Base-by-base conservation (phyloP, 2,329 filamentous ascomycete genomes). In the Leptographium lundbergii region DNA sequence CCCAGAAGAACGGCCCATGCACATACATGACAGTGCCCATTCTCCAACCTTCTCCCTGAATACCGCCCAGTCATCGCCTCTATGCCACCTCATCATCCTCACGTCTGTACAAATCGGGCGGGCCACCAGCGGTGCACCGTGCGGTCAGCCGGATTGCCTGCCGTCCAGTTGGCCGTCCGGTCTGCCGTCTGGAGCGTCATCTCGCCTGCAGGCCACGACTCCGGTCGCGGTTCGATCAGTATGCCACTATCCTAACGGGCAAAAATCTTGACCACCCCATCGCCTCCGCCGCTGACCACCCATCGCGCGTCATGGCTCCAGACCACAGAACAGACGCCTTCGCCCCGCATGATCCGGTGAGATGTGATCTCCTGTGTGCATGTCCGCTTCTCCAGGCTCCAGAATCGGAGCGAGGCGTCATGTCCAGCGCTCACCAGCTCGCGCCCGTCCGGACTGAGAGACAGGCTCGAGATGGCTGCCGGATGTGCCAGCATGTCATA, bases 401-500 rank as follows among this genome's bases (percentile, higher is more conserved):
- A 99, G 80, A 99, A 96, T 32, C 94, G 87, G 59, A 99, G 83
- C 59, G 89, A 94, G 57, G 92, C 92, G 70, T 99, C 94, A 71
- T 99, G 94, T 25, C 94, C 94, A 1, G 91, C 94, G 53, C 91
- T 96, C 55, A 99, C 92, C 13, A 96, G 86, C 75, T 99, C 94
- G 60, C 87, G 86, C 53, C 92, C 91, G 68, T 97, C 92, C 17
- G 92, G 94, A 65, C 90, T 96, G 24, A 99, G 81, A 0, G 90
- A 95, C 6, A 99, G 80, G 29, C 89, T 87, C 1, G 94, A 95
- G 65, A 99, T 96, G 59, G 94, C 87, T 3, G 91, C 88, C 0
- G 94, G 91, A 67, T 99, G 94, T 6, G 94, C 94, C 61, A 97
- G 84, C 94, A 99, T 99, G 68, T 88, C 95, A 74, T 99, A 99